Evolutionary conservation across 306 rosid genomes (phyloP), one percentile per base, ranked within the genome.

Genomic region (Malus fusca): DNA sequence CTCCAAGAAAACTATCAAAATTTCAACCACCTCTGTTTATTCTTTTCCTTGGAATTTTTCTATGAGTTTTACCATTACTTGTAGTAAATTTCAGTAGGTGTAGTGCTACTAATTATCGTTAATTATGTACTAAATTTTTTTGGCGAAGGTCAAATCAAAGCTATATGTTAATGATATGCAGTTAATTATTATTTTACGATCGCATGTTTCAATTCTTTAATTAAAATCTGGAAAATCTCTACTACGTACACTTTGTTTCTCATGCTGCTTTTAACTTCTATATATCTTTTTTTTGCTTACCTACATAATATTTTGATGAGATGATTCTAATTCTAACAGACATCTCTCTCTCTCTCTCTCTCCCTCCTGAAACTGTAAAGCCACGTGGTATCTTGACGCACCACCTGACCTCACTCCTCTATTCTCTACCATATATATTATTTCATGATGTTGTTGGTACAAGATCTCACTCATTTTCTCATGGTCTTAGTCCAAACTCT

Each of bases 401-500:
- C 75, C 82, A 80, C 56, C 91, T 87, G 73, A 83, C 87, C 83
- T 83, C 89, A 85, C 35, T n/a, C 56, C 74, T 59, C 26, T 40
- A 68, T 61, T 51, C 18, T 60, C 60, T 62, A 28, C 80, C 74
- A 72, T 75, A 46, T 68, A 72, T 75, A 46, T 71, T 71, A 48
- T 48, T 51, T 79, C 79, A 8, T 22, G 63, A 22, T 58, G 30
- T 58, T 22, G 11, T 14, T 58, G 23, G 12, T 61, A 61, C 28
- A 31, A 69, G 68, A 63, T 66, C 77, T 12, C 37, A 26, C 53
- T 74, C 55, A 51, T 48, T 61, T 61, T 28, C 35, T 12, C 64
- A 35, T 87, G 93, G 88, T 87, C 91, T 78, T 71, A 84, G 90
- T 85, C 88, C 73, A 84, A 87, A 74, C 87, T 85, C 85, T 73